Evolutionary conservation across 2,329 filamentous ascomycete genomes (phyloP), one percentile per base, ranked within the genome.

Genomic region (Camillea tinctor): DNA sequence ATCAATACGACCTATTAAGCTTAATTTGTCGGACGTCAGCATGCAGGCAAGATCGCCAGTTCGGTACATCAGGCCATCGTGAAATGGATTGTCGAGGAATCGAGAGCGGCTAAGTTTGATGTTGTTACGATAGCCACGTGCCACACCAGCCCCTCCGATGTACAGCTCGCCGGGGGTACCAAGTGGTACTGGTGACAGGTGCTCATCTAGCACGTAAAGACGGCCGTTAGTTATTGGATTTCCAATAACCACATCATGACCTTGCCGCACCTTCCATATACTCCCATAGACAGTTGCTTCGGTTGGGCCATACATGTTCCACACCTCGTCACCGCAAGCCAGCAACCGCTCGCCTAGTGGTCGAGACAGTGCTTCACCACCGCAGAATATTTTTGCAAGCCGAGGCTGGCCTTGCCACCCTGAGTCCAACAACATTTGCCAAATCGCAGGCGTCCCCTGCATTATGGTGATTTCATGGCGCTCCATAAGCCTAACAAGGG

Each of bases 151-250:
- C 1, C 72, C 73, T 30, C 71, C 73, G 36, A 75, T 68, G 50
- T 66, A 74, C 44, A 75, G 62, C 63, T 75, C 72, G 6, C 73
- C 73, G 11, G 61, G 21, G 19, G 74, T 60, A 0, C 80, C 80
- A 5, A 71, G 54, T 0, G 80, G 76, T 4, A 79, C 70, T 1
- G 75, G 71, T 19, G 73, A 60, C 50, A 71, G 65, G 6, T 76
- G 55, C 11, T 70, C 62, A 59, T 80, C 79, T 0, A 81, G 56
- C 22, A 82, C 72, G 62, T 77, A 80, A 21, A 76, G 63, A 0
- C 66, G 63, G 53, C 72, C 73, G 62, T 79, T 80, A 3, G 60
- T 58, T 23, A 72, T 60, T 13, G 70, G 69, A 9, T 60, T 58
- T 52, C 71, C 71, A 54, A 72, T 66, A 6, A 65, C 44, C 3